Evolutionary conservation across 768 basidiomycete genomes (phyloP).

Genomic region (Astraeus odoratus): DNA sequence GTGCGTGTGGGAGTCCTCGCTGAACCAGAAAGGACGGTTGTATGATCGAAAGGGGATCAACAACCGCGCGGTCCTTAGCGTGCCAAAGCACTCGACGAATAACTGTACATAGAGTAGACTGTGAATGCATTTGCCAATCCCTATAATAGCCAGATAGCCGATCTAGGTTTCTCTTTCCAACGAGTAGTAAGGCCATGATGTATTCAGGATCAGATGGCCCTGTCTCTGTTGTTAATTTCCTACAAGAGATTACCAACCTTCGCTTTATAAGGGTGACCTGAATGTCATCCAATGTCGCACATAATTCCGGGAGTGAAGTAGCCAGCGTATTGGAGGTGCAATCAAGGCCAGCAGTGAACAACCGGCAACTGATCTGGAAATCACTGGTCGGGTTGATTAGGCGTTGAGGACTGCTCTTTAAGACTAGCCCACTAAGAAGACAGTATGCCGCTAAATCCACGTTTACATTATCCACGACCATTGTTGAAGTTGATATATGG

Average conservation of each 20-base stretch:
- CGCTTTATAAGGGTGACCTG: conserved; percentile 10
- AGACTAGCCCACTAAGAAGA: conserved; percentile 12
- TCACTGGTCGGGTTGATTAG: background rate
- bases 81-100: conserved; percentile 43
- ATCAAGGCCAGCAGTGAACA: conserved; percentile 12
- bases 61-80: conserved; percentile 43
- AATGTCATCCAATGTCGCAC: conserved; percentile 13
- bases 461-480: conserved; percentile 2
- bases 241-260: conserved; percentile 14
- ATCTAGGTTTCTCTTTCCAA: conserved; percentile 7
- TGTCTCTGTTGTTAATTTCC: conserved; percentile 18
- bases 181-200: conserved; percentile 11
- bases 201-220: conserved; percentile 27
- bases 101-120: conserved; percentile 30
- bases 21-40: conserved; percentile 83
- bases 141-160: conserved; percentile 16
- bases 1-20: conserved; percentile 54
- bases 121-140: conserved; percentile 25
- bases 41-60: conserved; percentile 76
- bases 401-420: conserved; percentile 8
- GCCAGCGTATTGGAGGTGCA: conserved; percentile 2
- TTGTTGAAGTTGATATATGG: conserved; percentile 1
- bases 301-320: conserved; percentile 13
- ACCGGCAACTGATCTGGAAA: conserved; percentile 10
- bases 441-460: conserved; percentile 15